phyloP scores from a whole-genome alignment of 2,329 filamentous ascomycete species.

The Pseudogymnoascus sp. region DNA sequence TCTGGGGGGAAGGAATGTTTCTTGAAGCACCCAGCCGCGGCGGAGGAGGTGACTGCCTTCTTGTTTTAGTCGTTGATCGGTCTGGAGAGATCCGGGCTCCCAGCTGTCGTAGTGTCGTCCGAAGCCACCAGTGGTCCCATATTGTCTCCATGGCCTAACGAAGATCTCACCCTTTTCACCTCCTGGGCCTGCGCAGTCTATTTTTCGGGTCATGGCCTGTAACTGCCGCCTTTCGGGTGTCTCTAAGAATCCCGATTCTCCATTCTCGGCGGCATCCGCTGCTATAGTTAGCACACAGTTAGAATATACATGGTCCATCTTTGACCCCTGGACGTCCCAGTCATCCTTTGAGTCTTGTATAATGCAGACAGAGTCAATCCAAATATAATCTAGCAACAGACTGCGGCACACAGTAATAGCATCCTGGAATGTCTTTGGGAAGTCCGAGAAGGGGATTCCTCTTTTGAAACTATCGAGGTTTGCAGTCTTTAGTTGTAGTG shows the following conservation, averaged over 20 bases:
- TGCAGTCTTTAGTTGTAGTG: constrained; percentile 5
- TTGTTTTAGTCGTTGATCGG: background rate
- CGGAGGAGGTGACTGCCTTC: background rate
- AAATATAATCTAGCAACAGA: constrained; percentile 24
- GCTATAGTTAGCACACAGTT: constrained; percentile 21
- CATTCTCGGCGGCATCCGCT: constrained; percentile 12
- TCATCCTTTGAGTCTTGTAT: constrained; percentile 24
- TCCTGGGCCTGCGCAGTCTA: background rate
- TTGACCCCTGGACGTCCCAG: constrained; percentile 21
- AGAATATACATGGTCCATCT: constrained; percentile 24
- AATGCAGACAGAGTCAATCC: constrained; percentile 30
- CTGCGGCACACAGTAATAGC: constrained; percentile 22
- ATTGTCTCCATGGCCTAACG: background rate
- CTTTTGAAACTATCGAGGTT: constrained; percentile 10
- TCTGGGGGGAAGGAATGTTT: background rate
- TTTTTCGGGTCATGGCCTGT: background rate
- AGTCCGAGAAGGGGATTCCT: constrained; percentile 11
- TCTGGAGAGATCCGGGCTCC: background rate
- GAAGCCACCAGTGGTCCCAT: background rate
- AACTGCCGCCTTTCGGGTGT: background rate
- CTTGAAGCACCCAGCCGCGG: background rate
- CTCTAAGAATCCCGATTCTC: background rate
- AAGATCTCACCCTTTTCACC: background rate
- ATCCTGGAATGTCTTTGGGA: constrained; percentile 22
- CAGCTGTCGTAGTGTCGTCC: background rate